These are phyloP conservation scores for Podila epigama DNA, from an alignment of 192 early-diverging fungal genomes.

Conservation along the genomic window DNA sequence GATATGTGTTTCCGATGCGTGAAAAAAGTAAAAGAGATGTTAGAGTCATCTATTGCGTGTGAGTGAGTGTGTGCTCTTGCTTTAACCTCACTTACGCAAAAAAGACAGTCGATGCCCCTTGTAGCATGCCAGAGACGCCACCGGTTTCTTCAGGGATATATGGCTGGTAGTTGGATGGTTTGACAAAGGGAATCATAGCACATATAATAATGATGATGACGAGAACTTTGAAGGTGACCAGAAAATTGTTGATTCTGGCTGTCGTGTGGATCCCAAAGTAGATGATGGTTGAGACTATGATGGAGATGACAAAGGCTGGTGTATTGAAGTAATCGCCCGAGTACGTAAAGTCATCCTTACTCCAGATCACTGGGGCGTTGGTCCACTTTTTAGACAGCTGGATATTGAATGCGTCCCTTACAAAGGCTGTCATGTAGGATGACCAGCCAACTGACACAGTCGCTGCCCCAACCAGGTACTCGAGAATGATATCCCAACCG, in stretches of 20 bases:
- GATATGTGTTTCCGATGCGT: no score
- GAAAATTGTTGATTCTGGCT: conserved; percentile 73
- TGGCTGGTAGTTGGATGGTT: conserved; percentile 77
- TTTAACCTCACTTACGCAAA: conserved; percentile 51
- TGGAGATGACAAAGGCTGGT: conserved; percentile 76
- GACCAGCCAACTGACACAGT: conserved; percentile 87
- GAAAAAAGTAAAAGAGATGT: neutral
- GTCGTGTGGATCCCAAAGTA: conserved; percentile 79
- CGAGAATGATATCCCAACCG: conserved; percentile 91
- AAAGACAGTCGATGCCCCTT: conserved; percentile 83
- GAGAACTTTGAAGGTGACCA: conserved; percentile 79
- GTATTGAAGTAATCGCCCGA: conserved; percentile 73
- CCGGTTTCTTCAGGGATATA: conserved; percentile 74
- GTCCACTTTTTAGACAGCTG: conserved; percentile 62
- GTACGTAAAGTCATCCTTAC: neutral
- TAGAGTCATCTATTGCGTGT: neutral
- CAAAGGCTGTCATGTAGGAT: conserved; percentile 75
- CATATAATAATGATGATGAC: conserved; percentile 84
- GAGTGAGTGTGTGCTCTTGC: neutral
- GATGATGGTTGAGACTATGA: conserved; percentile 69
- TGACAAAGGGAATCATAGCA: conserved; percentile 72
- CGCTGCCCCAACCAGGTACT: conserved; percentile 86
- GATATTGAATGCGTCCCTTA: conserved; percentile 68
- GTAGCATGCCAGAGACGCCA: conserved; percentile 75
- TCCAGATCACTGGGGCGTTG: conserved; percentile 74